Base-by-base conservation (phyloP, 768 basidiomycete genomes). In the Kwoniella shandongensis region DNA sequence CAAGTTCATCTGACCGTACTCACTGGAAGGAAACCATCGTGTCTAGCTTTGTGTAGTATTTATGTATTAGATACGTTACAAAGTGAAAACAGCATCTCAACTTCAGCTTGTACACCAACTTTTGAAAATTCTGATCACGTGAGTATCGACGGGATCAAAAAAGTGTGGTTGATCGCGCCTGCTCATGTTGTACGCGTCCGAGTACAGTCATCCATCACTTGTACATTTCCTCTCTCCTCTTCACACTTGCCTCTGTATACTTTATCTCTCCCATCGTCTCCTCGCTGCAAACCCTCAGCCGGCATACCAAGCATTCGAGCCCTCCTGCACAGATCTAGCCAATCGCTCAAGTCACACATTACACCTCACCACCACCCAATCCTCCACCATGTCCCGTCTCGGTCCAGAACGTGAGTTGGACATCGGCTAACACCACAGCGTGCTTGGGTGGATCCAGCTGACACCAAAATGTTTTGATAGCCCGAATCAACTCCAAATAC, bases 1-100 rank as follows among this genome's bases (percentile, higher is more conserved):
- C 30, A 18, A 23, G 39, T 17, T 7, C 17, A 18, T 3, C 25
- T 22, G 36, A 17, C 32, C 22, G 18, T 20, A 53, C 52, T 44
- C 25, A 63, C 46, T 84, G 84, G 66, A 88, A 88, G 11, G 87
- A 88, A 15, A 88, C 87, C 87, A 88, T 86, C 30, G 27, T 64
- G 48, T 7, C 3, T 8, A 47, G 27, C 25, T 47, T 36, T 10
- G 13, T n/a, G 30, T 30, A 10, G 22, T 49, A 18, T 10, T 11
- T 30, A 49, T 49, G 47, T 30, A 5, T 11, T 11, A n/a, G 25
- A 22, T 17, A 22, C 4, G 5, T 46, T 22, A 46, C 7, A 17
- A 10, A 46, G 7, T 13, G 6, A 46, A 27, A 29, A 17, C 5
- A 22, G 4, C 18, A 26, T 12, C 44, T 15, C 13, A 13, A 13